Evolutionary conservation across 2,329 filamentous ascomycete genomes (phyloP), one percentile per base, ranked within the genome.

Genomic region (Bisporella sp.): DNA sequence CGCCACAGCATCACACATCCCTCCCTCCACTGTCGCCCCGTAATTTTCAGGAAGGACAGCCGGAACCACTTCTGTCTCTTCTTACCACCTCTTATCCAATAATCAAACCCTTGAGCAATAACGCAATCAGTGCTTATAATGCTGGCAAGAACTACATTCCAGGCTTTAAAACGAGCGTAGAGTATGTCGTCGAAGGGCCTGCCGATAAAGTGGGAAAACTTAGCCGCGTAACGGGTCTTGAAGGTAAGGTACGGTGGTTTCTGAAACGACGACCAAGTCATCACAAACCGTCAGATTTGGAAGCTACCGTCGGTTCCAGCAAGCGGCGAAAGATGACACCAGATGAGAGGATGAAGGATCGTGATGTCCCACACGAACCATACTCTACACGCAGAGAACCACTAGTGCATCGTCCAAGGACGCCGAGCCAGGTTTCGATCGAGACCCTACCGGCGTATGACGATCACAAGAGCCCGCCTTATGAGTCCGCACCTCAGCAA

Each of bases 111-210:
- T 89, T 90, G 0, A 91, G 95, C 59, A 89, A 88, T 58, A 84
- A 85, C 47, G 92, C 90, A 0, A 79, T 92, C 6, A 89, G 87
- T 1, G 89, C 88, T 1, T 97, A 97, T 66, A 85, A 86, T 31
- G 84, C 79, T 3, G 90, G 88, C 8, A 96, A 97, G 69, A 89
- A 91, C 59, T 95, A 92, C 62, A 95, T 89, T 1, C 90, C 92
- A 0, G 80, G 87, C 2, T 89, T 96, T 64, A 90, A 88, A 67
- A 87, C 87, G n/a, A 82, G 90, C 54, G 92, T 89, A 45, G 89
- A 96, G 66, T 89, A 95, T 61, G 84, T 96, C 21, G 92, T 97
- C 68, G 85, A 88, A 44, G 92, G 89, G 59, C 81, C 96, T 47
- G 88, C 86, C 1, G 93, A 88, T 63, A 93, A 89, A 0, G 87